Base-by-base conservation (phyloP, 495 filamentous ascomycete species). In the Trypethelium eluteriae region DNA sequence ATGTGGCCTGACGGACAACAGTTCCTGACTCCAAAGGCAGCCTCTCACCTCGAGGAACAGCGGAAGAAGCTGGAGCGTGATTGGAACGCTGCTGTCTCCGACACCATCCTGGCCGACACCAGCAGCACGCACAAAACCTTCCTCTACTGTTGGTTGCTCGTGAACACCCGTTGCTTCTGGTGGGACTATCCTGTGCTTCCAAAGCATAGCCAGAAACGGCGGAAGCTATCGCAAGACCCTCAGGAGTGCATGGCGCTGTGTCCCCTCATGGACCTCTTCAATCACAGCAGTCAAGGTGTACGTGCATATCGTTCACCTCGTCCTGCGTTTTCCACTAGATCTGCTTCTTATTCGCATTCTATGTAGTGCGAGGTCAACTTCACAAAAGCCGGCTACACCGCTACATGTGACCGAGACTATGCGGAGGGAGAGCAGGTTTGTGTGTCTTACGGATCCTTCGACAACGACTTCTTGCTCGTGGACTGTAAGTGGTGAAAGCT, bases 251-350 rank as follows among this genome's bases (percentile, higher is more conserved):
- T 95, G 85, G 88, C 85, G 1, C 74, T 96, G 66, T 83, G 89
- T 75, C 92, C 91, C 1, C 90, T 94, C 66, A 86, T 90, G 2
- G 91, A 96, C 78, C 86, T 91, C 65, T 92, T 95, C 77, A 95
- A 96, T 73, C 91, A 93, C 74, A 78, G 81, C 1, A 84, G 88
- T 70, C 75, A 75, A 2, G 85, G 82, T 11, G 72, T 71, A 57
- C 71, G 76, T 75, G 72, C 63, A 73, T 2, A 5, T 18, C 18
- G 7, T 10, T 14, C 36, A 11, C 32, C 32, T 59, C 7, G 36
- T 12, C 65, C 32, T 32, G 7, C 32, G 36, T 59, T 18, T 59
- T 59, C 25, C 32, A 36, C 53, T 36, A 32, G 1, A 59, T 7
- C 34, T 7, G 32, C 49, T 53, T 14, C 49, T 14, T 0, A 14